These are phyloP conservation scores for Stephania japonica DNA, from an alignment of 164 flowering plant species.

Conservation along the genomic window DNA sequence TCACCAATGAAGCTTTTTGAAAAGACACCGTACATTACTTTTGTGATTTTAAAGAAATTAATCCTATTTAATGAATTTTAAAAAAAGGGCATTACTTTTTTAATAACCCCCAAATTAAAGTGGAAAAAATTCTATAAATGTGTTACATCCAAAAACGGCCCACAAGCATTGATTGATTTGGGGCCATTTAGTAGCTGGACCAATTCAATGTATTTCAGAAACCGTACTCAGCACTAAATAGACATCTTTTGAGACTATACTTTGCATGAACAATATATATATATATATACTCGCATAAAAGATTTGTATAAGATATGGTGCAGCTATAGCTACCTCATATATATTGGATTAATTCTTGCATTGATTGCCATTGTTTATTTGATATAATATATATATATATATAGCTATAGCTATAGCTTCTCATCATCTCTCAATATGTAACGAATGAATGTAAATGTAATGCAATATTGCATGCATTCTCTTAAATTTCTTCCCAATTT, in stretches of 20 bases:
- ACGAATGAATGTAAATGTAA: no score
- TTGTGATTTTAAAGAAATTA: no score
- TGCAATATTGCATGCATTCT: neutral
- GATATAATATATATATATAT: neutral
- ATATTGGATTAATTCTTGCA: no score
- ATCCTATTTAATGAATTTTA: no score
- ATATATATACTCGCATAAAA: neutral
- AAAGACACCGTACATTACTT: no score
- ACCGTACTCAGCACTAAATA: neutral
- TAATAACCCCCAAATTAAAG: no score
- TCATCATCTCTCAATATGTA: no score
- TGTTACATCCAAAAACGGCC: constrained; percentile 2
- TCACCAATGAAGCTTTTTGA: no score
- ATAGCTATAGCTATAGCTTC: neutral
- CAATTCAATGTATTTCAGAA: constrained; percentile 1
- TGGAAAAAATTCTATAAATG: neutral
- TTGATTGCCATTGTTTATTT: no score
- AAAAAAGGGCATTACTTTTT: no score
- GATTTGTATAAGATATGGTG: no score
- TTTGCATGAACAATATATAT: neutral
- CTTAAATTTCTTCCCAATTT: neutral
- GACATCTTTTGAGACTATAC: neutral
- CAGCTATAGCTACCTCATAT: no score
- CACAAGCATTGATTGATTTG: neutral
- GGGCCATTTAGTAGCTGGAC: constrained; percentile 1